Percentiles rank a stretch among this genome's conserved stretches.
Conservation (phyloP, 1,284 basidiomycete genomes). For the Ceratobasidium theobromae region DNA sequence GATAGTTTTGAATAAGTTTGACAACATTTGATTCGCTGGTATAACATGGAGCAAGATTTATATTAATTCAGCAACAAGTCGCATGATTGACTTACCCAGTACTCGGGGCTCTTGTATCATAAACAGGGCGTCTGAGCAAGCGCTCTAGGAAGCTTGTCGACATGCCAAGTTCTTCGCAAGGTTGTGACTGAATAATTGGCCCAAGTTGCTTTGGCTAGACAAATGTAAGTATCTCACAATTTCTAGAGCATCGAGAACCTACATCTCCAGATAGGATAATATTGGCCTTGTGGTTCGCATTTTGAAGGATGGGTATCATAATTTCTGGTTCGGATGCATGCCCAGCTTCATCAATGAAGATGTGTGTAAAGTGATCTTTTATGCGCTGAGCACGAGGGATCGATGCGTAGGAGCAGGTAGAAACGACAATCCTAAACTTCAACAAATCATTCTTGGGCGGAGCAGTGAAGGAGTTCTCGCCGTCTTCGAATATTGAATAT, state of each 20-base stretch:
- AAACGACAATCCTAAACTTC: slow-evolving; percentile 56
- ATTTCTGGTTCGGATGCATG: slow-evolving; percentile 64
- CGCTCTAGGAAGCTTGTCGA: slow-evolving; percentile 59
- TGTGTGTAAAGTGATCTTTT: slow-evolving; percentile 58
- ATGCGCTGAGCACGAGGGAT: slow-evolving; percentile 58
- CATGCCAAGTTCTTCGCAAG: slow-evolving; percentile 55
- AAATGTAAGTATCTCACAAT: background rate
- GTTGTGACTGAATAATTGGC: slow-evolving; percentile 56
- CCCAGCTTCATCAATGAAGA: slow-evolving; percentile 66
- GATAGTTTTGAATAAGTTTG: slow-evolving; percentile 59
- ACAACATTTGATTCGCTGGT: slow-evolving; percentile 49
- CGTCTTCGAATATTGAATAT: background rate
- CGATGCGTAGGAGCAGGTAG: slow-evolving; percentile 61
- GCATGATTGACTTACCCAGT: background rate
- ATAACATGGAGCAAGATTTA: background rate
- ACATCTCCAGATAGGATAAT: slow-evolving; percentile 58
- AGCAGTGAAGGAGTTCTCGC: slow-evolving; percentile 8
- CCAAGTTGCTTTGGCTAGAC: slow-evolving; percentile 57
- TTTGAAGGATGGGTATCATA: slow-evolving; percentile 51
- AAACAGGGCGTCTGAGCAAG: slow-evolving; percentile 54
- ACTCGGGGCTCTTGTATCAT: slow-evolving; percentile 46
- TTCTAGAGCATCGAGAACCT: background rate
- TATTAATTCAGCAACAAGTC: background rate
- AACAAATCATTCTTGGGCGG: slow-evolving; percentile 42
- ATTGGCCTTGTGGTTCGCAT: slow-evolving; percentile 46